Base-by-base conservation (phyloP, 2,329 filamentous ascomycete species). In the Akanthomyces uredinophilus region DNA sequence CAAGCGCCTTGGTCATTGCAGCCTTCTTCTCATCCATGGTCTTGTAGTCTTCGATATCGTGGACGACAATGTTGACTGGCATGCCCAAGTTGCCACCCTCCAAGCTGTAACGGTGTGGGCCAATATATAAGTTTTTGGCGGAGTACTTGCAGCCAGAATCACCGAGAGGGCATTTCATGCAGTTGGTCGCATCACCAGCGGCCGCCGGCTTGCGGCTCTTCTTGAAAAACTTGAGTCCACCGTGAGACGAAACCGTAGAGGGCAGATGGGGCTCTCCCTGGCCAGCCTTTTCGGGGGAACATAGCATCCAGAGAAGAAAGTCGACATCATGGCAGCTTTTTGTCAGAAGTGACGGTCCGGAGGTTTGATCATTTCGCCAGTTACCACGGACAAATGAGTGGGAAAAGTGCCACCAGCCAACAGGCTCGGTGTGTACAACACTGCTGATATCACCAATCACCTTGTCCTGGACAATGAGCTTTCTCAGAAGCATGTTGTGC, bases 311-410 rank as follows among this genome's bases (percentile, higher is more conserved):
- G 18, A 98, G 79, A 5, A 98, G 77, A 62, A 98, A 86, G 71
- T 99, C 95, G 55, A 99, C 90, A 68, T 99, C 95, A 70, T 99
- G 95, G 68, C 95, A 98, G 63, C 91, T 96, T 76, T 98, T 99
- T 3, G 94, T 96, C 35, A 99, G 81, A 1, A 99, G 81, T 1
- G 90, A 94, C 7, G 88, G 94, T 27, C 84, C 93, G n/a, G 83
- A 87, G 5, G 79, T 88, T 0, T 86, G 88, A 66, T 91, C 87
- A 65, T 90, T 91, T 6, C 94, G 86, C 95, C 95, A 98, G 75
- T 98, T 97, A 18, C 95, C 95, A 51, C 91, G 85, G 41, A 98
- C 94, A 68, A 94, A 96, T 47, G 88, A 92, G 73, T 96, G 93
- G 0, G 89, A 82, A 72, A 96, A 98, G 73, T 98, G 95, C 91